Conservation (phyloP, 1,284 basidiomycete genomes). For the Marasmius tenuissimus region DNA sequence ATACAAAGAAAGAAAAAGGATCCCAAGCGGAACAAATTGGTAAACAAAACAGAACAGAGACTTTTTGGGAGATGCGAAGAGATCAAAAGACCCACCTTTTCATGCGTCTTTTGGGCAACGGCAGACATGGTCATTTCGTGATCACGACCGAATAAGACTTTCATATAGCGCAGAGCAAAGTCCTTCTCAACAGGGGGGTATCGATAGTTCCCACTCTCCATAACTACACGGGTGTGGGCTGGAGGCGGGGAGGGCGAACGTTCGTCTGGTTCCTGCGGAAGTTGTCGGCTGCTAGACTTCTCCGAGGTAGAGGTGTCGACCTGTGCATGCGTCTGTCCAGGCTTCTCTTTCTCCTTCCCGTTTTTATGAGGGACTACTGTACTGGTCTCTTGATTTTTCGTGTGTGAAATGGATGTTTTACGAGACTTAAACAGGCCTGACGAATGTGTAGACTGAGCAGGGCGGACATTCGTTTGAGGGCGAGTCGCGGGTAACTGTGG, state of each 20-base stretch:
- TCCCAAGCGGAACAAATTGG: not conserved
- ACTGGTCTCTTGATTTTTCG: too few relatives aligned
- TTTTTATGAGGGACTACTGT: not conserved
- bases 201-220: slow-evolving; percentile 13
- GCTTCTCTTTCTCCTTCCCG: slow-evolving; percentile 14
- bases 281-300: not conserved
- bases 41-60: not conserved
- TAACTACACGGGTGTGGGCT: slow-evolving; percentile 13
- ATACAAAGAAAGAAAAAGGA: not conserved
- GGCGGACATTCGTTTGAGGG: too few relatives aligned
- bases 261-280: not conserved
- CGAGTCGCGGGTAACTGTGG: too few relatives aligned
- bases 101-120: slow-evolving; percentile 31
- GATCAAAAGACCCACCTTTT: slow-evolving; percentile 35
- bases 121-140: slow-evolving; percentile 29
- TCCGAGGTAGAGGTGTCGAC: not conserved
- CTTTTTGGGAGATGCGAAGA: not conserved
- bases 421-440: too few relatives aligned
- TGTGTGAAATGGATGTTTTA: too few relatives aligned
- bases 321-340: not conserved
- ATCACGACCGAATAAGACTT: slow-evolving; percentile 36
- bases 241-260: slow-evolving; percentile 21
- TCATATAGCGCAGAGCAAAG: slow-evolving; percentile 27
- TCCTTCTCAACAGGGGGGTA: slow-evolving; percentile 27
- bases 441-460: too few relatives aligned